Conservation (phyloP, 2,329 filamentous ascomycete genomes). For the Exophiala sp. region DNA sequence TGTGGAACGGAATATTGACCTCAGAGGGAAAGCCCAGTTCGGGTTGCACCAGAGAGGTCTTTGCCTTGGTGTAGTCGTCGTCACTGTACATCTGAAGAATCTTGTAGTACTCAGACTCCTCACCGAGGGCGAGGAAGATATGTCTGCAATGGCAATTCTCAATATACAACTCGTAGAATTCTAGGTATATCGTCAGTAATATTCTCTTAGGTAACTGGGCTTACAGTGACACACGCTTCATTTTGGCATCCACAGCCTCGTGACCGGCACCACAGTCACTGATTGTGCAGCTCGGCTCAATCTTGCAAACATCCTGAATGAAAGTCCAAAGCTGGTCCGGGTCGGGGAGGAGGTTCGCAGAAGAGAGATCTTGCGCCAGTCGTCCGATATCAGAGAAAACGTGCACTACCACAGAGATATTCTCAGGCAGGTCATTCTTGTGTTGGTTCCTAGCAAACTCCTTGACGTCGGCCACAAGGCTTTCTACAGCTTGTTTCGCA, state of each 20-base stretch:
- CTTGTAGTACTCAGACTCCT: constrained; percentile 21
- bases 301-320: constrained; percentile 14
- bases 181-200: constrained; percentile 14
- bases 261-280: constrained; percentile 19
- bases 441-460: constrained; percentile 19
- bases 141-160: constrained; percentile 27
- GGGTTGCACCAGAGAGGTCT: constrained; percentile 20
- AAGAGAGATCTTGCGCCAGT: constrained; percentile 18
- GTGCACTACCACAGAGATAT: constrained; percentile 17
- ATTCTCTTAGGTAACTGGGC: neutral
- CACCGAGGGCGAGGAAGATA: constrained; percentile 20
- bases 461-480: constrained; percentile 14
- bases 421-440: constrained; percentile 22
- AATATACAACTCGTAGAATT: constrained; percentile 23
- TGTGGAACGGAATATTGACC: constrained; percentile 17
- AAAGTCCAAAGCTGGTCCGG: constrained; percentile 19
- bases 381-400: constrained; percentile 23
- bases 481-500: constrained; percentile 10
- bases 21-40: constrained; percentile 10
- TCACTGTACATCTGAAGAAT: constrained; percentile 22
- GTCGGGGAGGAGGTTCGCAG: constrained; percentile 11
- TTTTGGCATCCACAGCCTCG: constrained; percentile 12
- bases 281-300: constrained; percentile 17
- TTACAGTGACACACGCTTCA: constrained; percentile 12
- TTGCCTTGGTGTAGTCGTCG: constrained; percentile 20